Percentiles rank a stretch among this genome's conserved stretches.
Evolutionary conservation across 148 eudicot genomes (phyloP).

Genomic region (Nepenthes gracilis): DNA sequence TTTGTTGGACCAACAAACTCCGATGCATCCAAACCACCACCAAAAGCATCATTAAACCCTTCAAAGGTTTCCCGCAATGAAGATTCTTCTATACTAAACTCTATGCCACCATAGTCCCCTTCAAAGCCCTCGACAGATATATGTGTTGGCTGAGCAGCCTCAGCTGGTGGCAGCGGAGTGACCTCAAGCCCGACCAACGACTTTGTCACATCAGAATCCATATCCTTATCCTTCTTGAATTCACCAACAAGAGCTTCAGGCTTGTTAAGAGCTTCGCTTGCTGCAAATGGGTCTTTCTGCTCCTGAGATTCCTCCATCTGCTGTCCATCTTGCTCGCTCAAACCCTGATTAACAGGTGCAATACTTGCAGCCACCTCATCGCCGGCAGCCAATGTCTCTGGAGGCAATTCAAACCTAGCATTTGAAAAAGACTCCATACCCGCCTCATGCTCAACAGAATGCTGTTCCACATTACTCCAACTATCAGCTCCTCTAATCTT

Average conservation of each 20-base stretch:
- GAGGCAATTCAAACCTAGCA: slow-evolving; percentile 65
- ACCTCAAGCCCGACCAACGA: slow-evolving; percentile 89
- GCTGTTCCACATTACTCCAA: slow-evolving; percentile 47
- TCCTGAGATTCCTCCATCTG: slow-evolving; percentile 40
- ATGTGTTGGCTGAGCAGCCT: slow-evolving; percentile 76
- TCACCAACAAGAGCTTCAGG: slow-evolving; percentile 75
- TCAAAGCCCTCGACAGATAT: slow-evolving; percentile 94
- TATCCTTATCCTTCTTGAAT: slow-evolving; percentile 79
- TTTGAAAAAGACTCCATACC: slow-evolving; percentile 51
- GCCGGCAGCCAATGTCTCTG: slow-evolving; percentile 66
- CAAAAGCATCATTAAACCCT: slow-evolving; percentile 94
- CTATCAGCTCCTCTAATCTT: slow-evolving; percentile 89
- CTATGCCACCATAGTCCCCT: slow-evolving; percentile 96
- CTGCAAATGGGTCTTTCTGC: slow-evolving; percentile 87
- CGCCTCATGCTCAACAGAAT: slow-evolving; percentile 56
- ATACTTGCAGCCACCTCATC: slow-evolving; percentile 67
- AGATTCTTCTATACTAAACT: slow-evolving; percentile 72
- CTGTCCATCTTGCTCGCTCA: slow-evolving; percentile 35
- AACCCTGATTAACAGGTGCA: slow-evolving; percentile 24
- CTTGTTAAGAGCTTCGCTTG: slow-evolving; percentile 63
- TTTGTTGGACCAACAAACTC: slow-evolving; percentile 79
- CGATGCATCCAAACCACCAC: slow-evolving; percentile 98
- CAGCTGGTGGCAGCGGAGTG: slow-evolving; percentile 78
- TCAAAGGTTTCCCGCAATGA: slow-evolving; percentile 88
- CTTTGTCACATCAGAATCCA: slow-evolving; percentile 41